Base-by-base conservation (phyloP, 352 stramenopile species). In the Phytophthora citricola region DNA sequence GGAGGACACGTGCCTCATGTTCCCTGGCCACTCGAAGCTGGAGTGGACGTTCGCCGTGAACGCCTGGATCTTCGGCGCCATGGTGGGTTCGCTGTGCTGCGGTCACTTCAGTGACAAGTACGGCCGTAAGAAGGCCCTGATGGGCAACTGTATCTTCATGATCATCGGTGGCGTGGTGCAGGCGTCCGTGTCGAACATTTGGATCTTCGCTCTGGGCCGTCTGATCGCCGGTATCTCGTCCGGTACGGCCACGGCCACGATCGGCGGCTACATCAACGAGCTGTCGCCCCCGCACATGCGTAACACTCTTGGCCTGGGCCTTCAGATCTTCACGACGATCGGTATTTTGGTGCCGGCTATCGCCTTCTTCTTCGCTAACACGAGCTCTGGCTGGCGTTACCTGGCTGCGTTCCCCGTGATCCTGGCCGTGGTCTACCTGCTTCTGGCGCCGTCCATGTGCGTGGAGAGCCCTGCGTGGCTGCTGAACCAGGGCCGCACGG, bases 41-140 rank as follows among this genome's bases (percentile, higher is more conserved):
- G 36, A 43, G 36, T 43, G 36, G 36, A 43, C 36, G 36, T 43
- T 43, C 36, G 36, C 36, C 36, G 36, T 43, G 36, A 43, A 43
- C 36, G 36, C 36, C 36, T 43, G 36, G 36, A 43, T 43, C 36
- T 43, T 43, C 36, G 36, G 36, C 36, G 36, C 36, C 14, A 43
- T 43, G 36, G 36, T 43, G 4, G 36, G 36, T 20, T 43, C 36
- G 36, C 36, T 43, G 12, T 43, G 36, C 36, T 43, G 36, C 36
- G 36, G 36, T 8, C 12, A 43, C 36, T 43, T 43, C 36, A 43
- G 36, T 43, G 36, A 43, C 36, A 43, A 43, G 36, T 43, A 43
- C 36, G 36, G 36, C 36, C 36, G 36, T 17, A 43, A 43, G 36
- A 43, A 43, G 5, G 15, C 36, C 11, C 36, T 43, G 12, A 43